phyloP scores from a whole-genome alignment of 257 asterid genomes.

The Osmanthus fragrans region DNA sequence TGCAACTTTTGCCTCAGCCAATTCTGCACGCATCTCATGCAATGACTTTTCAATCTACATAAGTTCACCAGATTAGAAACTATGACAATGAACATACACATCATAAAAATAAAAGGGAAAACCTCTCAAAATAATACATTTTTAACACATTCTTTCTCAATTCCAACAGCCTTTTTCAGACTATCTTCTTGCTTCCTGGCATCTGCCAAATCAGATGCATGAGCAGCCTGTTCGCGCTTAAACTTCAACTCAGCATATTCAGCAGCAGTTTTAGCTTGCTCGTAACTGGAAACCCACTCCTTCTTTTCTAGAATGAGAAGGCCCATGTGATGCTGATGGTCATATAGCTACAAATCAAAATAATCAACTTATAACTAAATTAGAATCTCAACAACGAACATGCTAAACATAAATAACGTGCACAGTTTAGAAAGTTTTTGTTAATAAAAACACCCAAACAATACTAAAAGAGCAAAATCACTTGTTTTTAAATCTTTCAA shows the following conservation, averaged over 20 bases:
- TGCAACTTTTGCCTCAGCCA: slow-evolving; percentile 81
- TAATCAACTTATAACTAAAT: slow-evolving; percentile 11
- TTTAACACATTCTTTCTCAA: slow-evolving; percentile 92
- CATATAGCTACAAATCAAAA: slow-evolving; percentile 54
- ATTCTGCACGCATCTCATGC: slow-evolving; percentile 95
- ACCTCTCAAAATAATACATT: slow-evolving; percentile 47
- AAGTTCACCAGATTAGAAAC: slow-evolving; percentile 19
- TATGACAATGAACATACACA: neutral
- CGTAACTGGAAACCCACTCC: slow-evolving; percentile 75
- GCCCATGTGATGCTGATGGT: slow-evolving; percentile 97
- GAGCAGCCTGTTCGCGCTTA: slow-evolving; percentile 29
- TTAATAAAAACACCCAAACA: slow-evolving; percentile 2
- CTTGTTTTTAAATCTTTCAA: neutral
- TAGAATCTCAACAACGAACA: neutral
- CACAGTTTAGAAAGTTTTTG: slow-evolving; percentile 4
- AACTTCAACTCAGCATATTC: slow-evolving; percentile 50
- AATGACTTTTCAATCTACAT: slow-evolving; percentile 87
- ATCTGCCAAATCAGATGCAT: slow-evolving; percentile 52
- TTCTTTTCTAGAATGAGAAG: slow-evolving; percentile 52
- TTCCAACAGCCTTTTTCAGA: slow-evolving; percentile 81
- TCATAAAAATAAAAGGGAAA: neutral
- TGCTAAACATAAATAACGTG: neutral
- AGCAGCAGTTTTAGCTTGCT: slow-evolving; percentile 55
- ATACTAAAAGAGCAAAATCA: neutral
- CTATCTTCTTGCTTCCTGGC: slow-evolving; percentile 77